These are phyloP conservation scores for Trichoderma sp. DNA, from an alignment of 2,329 filamentous ascomycete genomes.

Conservation along the genomic window DNA sequence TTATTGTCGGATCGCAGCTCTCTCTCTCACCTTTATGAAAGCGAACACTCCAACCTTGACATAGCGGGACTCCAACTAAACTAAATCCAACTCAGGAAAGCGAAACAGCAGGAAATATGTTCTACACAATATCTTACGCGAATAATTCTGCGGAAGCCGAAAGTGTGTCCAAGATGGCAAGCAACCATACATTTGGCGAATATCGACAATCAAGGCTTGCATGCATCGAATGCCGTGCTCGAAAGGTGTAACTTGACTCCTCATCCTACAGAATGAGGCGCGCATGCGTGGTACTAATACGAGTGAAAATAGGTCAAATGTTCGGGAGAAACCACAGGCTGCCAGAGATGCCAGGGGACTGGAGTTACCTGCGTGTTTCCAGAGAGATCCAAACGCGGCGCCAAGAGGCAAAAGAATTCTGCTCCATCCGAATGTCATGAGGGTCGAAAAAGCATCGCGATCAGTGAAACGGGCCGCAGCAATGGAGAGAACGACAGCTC, in stretches of 20 bases:
- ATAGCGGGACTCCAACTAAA: neutral
- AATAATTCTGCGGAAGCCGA: neutral
- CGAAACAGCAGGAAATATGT: neutral
- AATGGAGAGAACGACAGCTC: neutral
- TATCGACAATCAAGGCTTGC: conserved; percentile 1
- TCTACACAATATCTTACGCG: conserved; percentile 1
- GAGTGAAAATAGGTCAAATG: neutral
- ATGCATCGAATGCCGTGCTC: conserved; percentile 5
- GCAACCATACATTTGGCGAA: neutral
- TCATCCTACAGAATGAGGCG: neutral
- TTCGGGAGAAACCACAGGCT: conserved; percentile 2
- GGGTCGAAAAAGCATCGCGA: neutral
- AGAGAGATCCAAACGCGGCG: conserved; percentile 1
- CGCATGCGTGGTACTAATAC: neutral
- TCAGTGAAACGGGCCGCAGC: neutral
- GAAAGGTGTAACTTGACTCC: neutral
- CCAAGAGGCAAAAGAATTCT: conserved; percentile 15
- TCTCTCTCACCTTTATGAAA: neutral
- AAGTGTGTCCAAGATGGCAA: neutral
- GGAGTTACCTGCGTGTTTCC: neutral
- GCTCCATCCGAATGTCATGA: neutral
- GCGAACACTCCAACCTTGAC: neutral
- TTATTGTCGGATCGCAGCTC: neutral
- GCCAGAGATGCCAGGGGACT: neutral
- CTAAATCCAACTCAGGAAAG: neutral